These are phyloP conservation scores for Trapa bicornis DNA, from an alignment of 345 rosid genomes.

Conservation along the genomic window DNA sequence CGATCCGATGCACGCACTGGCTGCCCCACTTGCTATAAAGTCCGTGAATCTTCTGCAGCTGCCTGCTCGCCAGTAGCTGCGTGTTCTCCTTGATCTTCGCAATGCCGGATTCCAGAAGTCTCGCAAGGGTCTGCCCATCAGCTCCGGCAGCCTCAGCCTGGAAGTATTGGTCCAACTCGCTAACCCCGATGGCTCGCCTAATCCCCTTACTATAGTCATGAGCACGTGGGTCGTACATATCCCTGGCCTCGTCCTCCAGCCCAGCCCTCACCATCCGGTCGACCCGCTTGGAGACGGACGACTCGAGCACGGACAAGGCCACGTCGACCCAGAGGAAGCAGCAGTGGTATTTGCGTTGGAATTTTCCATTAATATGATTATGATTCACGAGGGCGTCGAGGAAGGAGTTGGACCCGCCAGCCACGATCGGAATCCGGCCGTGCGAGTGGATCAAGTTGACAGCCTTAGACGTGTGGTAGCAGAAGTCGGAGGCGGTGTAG, in stretches of 20 bases:
- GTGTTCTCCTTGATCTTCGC: slow-evolving; percentile 51
- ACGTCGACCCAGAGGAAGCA: slow-evolving; percentile 87
- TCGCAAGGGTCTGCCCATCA: slow-evolving; percentile 16
- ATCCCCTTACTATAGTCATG: slow-evolving; percentile 46
- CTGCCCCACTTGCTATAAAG: slow-evolving; percentile 40
- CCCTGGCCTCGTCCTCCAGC: slow-evolving; percentile 49
- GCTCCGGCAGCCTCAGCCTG: slow-evolving; percentile 17
- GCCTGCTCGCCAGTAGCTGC: slow-evolving; percentile 38
- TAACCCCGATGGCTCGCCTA: slow-evolving; percentile 66
- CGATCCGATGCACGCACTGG: slow-evolving; percentile 60
- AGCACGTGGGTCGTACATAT: slow-evolving; percentile 33
- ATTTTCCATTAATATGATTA: slow-evolving; percentile 21
- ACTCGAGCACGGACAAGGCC: slow-evolving; percentile 33
- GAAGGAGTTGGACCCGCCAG: slow-evolving; percentile 87
- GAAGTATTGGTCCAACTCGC: slow-evolving; percentile 57
- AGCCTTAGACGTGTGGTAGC: slow-evolving; percentile 26
- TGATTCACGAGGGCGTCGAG: slow-evolving; percentile 51
- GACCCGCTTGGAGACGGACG: slow-evolving; percentile 63
- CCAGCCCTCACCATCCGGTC: slow-evolving; percentile 68
- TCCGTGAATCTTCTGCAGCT: slow-evolving; percentile 43
- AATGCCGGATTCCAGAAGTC: slow-evolving; percentile 36
- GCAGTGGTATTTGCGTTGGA: slow-evolving; percentile 51
- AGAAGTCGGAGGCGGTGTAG: slow-evolving; percentile 52
- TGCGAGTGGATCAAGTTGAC: slow-evolving; percentile 29
- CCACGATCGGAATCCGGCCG: slow-evolving; percentile 53